Evolutionary conservation across 2,329 filamentous ascomycete genomes (phyloP), one percentile per base, ranked within the genome.

Genomic region (Chaetomiaceae sp.): DNA sequence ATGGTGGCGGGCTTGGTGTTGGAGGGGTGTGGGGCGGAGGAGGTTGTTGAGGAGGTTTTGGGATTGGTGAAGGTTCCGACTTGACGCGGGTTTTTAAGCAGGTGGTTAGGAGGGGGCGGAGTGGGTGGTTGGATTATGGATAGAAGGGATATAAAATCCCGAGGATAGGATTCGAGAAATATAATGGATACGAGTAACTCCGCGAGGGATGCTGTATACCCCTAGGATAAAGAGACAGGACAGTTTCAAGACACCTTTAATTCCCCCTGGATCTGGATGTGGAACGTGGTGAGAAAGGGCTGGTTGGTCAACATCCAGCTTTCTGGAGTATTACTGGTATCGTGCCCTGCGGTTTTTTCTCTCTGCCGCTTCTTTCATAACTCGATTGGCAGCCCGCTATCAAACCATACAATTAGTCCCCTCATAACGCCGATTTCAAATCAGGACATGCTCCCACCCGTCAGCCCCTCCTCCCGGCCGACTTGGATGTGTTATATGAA

Each of bases 1-100:
- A 87, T 87, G 4, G 81, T 96, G 1, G 76, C 80, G 58, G 75
- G 78, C 14, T 61, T 90, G n/a, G n/a, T n/a, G 44, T 70, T 96
- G 2, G 81, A 86, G 29, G 80, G 73, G 5, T 66, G 85, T 9
- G 77, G 77, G 0, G 75, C 81, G 0, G 82, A 85, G 59, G 79
- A 82, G 37, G 77, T 87, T 3, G 75, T 87, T 34, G 82, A 86
- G 54, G 81, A 86, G 61, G 82, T 86, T 3, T 64, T 87, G 49
- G 73, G 68, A 7, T 73, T 75, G 63, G 80, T 86, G 8, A 75
- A 75, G 32, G 77, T 76, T 52, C 83, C 83, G 8, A 61, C 77
- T 23, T 82, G 38, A 21, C n/a, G n/a, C n/a, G n/a, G n/a, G n/a
- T n/a, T n/a, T n/a, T n/a, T n/a, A n/a, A n/a, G n/a, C n/a, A n/a